Base-by-base conservation (phyloP, 2,329 filamentous ascomycete species). In the Microsporum ferrugineum region DNA sequence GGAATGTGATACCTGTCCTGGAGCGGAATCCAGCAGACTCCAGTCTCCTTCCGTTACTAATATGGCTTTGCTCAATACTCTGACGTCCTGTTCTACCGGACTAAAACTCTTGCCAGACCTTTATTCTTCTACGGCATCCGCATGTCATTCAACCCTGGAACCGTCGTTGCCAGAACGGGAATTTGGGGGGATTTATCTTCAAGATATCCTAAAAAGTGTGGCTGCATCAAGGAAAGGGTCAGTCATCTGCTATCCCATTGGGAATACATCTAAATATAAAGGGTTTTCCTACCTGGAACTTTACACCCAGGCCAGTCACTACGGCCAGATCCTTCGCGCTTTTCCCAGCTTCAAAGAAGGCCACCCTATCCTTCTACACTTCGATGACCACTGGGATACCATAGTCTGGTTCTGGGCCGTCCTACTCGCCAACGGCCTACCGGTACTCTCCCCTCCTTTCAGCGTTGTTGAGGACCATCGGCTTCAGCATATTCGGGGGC, bases 361-460 rank as follows among this genome's bases (percentile, higher is more conserved):
- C 3, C 14, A 8, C 14, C 53, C 58, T 27, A 38, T 62, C 31
- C 31, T 63, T 27, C 45, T 63, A n/a, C 72, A 77, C 61, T 72
- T 77, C 38, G 66, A 74, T 23, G 65, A 67, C n/a, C 72, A 77
- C 39, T 57, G 66, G 53, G 71, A 77, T 29, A 70, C 67, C 31
- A 71, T 77, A 3, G 57, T 71, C 10, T 78, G 74, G 75, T 74
- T 77, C 60, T 78, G 76, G 76, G 66, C 73, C 1, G 68, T 70
- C 1, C 63, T 74, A 1, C 63, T 69, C n/a, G 74, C 74, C 1
- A 72, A 74, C 5, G 67, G 67, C 29, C 59, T 76, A 3, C 76
- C 75, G 4, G 71, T 69, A 14, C 70, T 76, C n/a, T 75, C 72
- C 0, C 68, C 71, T 2, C 65, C 71, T 2, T 65, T 77, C 6